These are phyloP conservation scores for Thelonectria olida DNA, from an alignment of 2,329 filamentous ascomycete species.

Conservation along the genomic window DNA sequence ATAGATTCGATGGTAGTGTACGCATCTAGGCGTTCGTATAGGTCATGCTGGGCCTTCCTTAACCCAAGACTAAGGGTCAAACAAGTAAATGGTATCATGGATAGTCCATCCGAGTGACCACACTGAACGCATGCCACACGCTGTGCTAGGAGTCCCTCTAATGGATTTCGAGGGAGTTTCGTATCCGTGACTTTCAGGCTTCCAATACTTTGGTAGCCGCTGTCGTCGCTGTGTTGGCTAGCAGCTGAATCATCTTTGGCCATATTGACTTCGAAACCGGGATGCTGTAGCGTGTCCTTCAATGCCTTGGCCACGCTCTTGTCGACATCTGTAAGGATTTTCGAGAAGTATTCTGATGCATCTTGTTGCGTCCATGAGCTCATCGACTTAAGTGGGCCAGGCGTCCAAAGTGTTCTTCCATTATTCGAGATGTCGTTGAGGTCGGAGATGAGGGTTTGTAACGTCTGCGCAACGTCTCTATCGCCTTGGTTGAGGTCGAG, in stretches of 20 bases:
- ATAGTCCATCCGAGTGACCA: conserved; percentile 86
- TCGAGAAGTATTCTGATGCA: conserved; percentile 96
- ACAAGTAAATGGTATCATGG: conserved; percentile 93
- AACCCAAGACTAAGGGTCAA: conserved; percentile 83
- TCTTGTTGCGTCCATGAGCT: conserved; percentile 97
- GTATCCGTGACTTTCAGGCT: conserved; percentile 49
- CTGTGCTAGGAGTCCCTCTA: conserved; percentile 89
- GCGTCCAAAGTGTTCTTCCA: conserved; percentile 83
- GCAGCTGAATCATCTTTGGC: conserved; percentile 52
- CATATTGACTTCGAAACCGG: conserved; percentile 52
- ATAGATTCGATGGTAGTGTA: conserved; percentile 89
- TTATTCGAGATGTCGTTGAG: conserved; percentile 77
- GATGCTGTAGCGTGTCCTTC: conserved; percentile 36
- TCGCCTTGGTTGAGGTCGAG: conserved; percentile 40
- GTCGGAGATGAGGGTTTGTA: conserved; percentile 74
- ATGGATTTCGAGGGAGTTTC: conserved; percentile 71
- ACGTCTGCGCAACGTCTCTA: conserved; percentile 54
- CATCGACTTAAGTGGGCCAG: conserved; percentile 85
- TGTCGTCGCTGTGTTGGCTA: conserved; percentile 65
- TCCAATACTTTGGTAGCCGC: conserved; percentile 62
- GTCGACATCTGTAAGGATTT: conserved; percentile 85
- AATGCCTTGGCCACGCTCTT: conserved; percentile 71
- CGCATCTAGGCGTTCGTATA: conserved; percentile 83
- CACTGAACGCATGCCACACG: conserved; percentile 88
- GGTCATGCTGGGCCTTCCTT: conserved; percentile 68